Percentiles rank a stretch among this genome's conserved stretches.
phyloP scores from a whole-genome alignment of 352 stramenopile species.

The Phytophthora cactorum region DNA sequence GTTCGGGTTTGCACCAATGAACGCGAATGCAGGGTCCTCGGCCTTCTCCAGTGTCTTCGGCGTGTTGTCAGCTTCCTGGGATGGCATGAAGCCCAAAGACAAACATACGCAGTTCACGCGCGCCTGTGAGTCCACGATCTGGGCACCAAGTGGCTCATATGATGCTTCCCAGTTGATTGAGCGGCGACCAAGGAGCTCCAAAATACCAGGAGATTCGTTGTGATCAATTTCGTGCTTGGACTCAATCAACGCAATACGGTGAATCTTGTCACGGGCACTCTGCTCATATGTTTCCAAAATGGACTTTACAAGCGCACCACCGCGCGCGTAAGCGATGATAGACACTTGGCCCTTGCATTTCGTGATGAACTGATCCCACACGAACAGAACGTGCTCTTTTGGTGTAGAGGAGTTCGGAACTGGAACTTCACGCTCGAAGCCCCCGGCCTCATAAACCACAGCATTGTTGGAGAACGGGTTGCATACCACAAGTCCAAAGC shows the following conservation, averaged over 20 bases:
- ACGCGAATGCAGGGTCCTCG: constrained; percentile 84
- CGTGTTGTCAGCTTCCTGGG: constrained; percentile 67
- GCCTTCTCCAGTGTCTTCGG: constrained; percentile 80
- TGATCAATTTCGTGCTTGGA: constrained; percentile 90
- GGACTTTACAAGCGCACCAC: constrained; percentile 83
- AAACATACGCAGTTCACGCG: constrained; percentile 89
- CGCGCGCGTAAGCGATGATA: constrained; percentile 83
- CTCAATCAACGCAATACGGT: constrained; percentile 86
- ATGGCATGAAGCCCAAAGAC: constrained; percentile 83
- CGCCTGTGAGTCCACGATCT: constrained; percentile 88
- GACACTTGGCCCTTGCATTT: constrained; percentile 89
- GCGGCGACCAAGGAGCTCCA: constrained; percentile 83
- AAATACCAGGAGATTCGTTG: constrained; percentile 75
- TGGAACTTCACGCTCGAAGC: constrained; percentile 85
- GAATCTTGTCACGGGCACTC: constrained; percentile 77
- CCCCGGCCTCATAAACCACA: constrained; percentile 88
- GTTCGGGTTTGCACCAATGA: constrained; percentile 78
- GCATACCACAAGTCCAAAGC: constrained; percentile 86
- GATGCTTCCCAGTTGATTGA: constrained; percentile 91
- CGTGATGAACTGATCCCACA: constrained; percentile 85
- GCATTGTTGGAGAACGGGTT: constrained; percentile 90
- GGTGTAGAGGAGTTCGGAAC: constrained; percentile 86
- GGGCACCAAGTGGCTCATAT: constrained; percentile 80
- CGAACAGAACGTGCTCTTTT: constrained; percentile 87
- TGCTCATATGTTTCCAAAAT: constrained; percentile 83